Evolutionary conservation across 2,329 filamentous ascomycete species (phyloP).

Genomic region (Cladophialophora carrionii): DNA sequence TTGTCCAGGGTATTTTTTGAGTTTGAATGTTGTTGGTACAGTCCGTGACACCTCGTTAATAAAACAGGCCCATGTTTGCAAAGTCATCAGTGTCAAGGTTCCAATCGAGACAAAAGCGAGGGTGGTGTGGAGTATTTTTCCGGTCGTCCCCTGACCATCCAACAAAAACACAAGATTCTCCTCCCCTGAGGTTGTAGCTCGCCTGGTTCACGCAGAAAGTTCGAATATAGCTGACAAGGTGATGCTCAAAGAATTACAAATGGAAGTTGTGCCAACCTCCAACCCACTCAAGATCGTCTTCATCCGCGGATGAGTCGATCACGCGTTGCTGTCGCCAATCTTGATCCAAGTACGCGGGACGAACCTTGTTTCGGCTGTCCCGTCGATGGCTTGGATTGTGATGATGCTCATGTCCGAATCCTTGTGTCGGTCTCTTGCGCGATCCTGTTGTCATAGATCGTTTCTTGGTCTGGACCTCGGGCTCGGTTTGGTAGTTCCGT

Average conservation of each 20-base stretch:
- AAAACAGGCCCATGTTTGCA: constrained; percentile 31
- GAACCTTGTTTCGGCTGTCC: constrained; percentile 44
- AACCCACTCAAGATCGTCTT: constrained; percentile 90
- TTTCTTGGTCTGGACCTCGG: constrained; percentile 56
- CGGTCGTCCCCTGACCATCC: constrained; percentile 21
- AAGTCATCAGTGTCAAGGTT: constrained; percentile 41
- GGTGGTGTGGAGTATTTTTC: constrained; percentile 32
- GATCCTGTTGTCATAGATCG: constrained; percentile 48
- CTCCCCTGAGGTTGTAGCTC: constrained; percentile 24
- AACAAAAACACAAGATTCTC: constrained; percentile 21
- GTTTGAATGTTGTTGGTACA: constrained; percentile 38
- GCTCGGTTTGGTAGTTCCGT: constrained; percentile 64
- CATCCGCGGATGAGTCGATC: constrained; percentile 42
- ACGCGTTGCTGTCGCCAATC: constrained; percentile 52
- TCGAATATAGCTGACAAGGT: constrained; percentile 33
- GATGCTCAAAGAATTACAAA: constrained; percentile 54
- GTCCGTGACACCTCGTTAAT: constrained; percentile 39
- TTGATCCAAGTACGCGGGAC: constrained; percentile 48
- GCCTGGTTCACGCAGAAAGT: constrained; percentile 29
- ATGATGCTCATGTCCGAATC: constrained; percentile 46
- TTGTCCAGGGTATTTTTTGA: constrained; percentile 24
- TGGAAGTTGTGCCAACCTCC: constrained; percentile 80
- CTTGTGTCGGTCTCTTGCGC: constrained; percentile 49
- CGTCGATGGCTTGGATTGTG: constrained; percentile 42
- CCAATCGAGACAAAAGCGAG: constrained; percentile 38